Evolutionary conservation across 441 rosid genomes (phyloP).

Genomic region (Manihot esculenta): DNA sequence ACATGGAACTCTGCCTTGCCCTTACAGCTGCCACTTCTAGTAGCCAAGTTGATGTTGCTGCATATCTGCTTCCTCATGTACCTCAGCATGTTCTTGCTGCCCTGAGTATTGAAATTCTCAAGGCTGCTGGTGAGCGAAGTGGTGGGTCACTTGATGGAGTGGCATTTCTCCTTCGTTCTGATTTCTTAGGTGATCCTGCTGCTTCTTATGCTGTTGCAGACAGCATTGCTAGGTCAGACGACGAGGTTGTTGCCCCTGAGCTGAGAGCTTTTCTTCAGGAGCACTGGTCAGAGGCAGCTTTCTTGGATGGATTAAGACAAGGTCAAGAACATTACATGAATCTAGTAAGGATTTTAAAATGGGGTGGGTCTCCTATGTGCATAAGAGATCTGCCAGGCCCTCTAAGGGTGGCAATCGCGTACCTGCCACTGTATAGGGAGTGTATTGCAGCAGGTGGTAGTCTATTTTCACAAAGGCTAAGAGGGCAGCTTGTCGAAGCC

Average conservation of each 20-base stretch:
- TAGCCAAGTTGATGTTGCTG: constrained; percentile 72
- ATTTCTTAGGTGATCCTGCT: constrained; percentile 75
- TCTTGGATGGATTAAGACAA: constrained; percentile 64
- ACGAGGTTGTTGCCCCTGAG: constrained; percentile 70
- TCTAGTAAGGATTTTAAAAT: constrained; percentile 58
- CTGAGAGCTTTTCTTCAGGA: constrained; percentile 70
- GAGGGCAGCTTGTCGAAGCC: constrained; percentile 88
- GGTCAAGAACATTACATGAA: constrained; percentile 66
- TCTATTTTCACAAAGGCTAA: constrained; percentile 69
- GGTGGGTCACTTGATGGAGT: constrained; percentile 86
- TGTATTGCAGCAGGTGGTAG: constrained; percentile 56
- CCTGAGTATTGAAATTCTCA: constrained; percentile 81
- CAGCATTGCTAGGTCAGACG: constrained; percentile 76
- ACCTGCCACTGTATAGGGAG: constrained; percentile 87
- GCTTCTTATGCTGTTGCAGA: constrained; percentile 83
- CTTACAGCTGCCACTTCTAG: constrained; percentile 89
- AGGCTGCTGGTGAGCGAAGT: constrained; percentile 94
- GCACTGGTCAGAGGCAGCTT: constrained; percentile 80
- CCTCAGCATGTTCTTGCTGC: constrained; percentile 81
- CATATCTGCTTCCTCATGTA: constrained; percentile 80
- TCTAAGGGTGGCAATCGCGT: constrained; percentile 72
- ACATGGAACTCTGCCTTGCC: constrained; percentile 90
- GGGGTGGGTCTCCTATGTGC: constrained; percentile 66
- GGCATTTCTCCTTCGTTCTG: constrained; percentile 77
- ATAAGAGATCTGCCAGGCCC: constrained; percentile 74